These are phyloP conservation scores for Nemania bipapillata DNA, from an alignment of 2,329 filamentous ascomycete genomes.

Conservation along the genomic window DNA sequence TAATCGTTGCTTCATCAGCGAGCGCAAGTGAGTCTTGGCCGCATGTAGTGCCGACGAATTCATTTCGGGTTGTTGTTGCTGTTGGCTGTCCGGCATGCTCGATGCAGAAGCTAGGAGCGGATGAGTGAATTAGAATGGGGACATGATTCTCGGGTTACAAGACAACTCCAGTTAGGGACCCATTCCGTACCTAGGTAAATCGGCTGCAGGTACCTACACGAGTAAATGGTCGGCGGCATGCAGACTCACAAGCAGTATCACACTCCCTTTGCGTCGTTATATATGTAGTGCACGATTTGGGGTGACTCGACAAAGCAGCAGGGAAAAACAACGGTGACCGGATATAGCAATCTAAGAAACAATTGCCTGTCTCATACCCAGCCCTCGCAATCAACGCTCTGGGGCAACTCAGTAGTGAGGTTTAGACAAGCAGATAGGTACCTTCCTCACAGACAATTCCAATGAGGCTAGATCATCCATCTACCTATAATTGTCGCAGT, in stretches of 20 bases:
- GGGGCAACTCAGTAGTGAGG: neutral
- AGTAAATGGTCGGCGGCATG: neutral
- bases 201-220: constrained; percentile 13
- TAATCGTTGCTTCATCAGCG: constrained; percentile 74
- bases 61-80: constrained; percentile 46
- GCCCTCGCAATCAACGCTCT: neutral
- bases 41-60: constrained; percentile 61
- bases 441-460: neutral
- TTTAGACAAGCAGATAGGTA: neutral
- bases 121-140: constrained; percentile 6
- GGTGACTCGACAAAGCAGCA: neutral
- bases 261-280: neutral
- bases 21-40: constrained; percentile 81
- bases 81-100: constrained; percentile 40
- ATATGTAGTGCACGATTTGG: neutral
- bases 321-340: neutral
- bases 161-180: too few relatives aligned
- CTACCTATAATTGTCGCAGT: neutral
- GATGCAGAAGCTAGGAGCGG: constrained; percentile 9
- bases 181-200: neutral
- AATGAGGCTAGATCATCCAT: neutral
- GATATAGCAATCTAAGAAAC: neutral
- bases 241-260: constrained; percentile 15
- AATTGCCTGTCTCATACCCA: neutral
- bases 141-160: neutral